Base-by-base conservation (phyloP, 371 early-diverging fungal species). In the Basidiobolus meristosporus region DNA sequence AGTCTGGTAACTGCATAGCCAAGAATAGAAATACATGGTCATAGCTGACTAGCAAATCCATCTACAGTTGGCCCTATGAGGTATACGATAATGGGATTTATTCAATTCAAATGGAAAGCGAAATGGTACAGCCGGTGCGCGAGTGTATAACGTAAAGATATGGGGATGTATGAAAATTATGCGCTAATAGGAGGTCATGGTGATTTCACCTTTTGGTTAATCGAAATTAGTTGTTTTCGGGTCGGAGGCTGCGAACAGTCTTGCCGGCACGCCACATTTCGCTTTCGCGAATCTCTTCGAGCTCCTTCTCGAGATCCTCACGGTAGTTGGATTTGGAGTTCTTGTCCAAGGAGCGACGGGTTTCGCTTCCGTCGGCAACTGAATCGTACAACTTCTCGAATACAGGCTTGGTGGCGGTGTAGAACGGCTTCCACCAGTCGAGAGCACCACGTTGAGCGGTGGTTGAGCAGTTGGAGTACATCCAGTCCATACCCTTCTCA, bases 401-500 rank as follows among this genome's bases (percentile, higher is more conserved):
- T 42, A 95, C 82, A 38, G 96, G 96, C 74, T 84, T 85, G 57
- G 85, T 73, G 39, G 84, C 88, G 41, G 73, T 63, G 60, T 87
- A 77, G 82, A 96, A 96, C 50, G 78, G 73, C 46, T 78, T 79
- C 63, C 81, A 84, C 96, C 96, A 95, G 71, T 95, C 96, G 43
- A 95, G 72, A 31, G 96, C 96, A 59, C 96, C 96, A 52, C 92
- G 83, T 62, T 79, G 80, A 33, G 84, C 84, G 35, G 96, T 92
- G 45, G 90, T 90, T 20, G 86, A 85, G 73, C 96, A 95, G 79
- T 87, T 88, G 62, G 86, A 79, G 60, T 73, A 78, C 82, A 74
- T 77, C 90, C 90, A 91, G 65, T 89, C 91, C 91, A 92, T 91
- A 54, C 96, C 96, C 52, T 87, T 83, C 47, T 79, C 86, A 57